phyloP scores from a whole-genome alignment of 768 basidiomycete species.

The Boletus tomentosulus region DNA sequence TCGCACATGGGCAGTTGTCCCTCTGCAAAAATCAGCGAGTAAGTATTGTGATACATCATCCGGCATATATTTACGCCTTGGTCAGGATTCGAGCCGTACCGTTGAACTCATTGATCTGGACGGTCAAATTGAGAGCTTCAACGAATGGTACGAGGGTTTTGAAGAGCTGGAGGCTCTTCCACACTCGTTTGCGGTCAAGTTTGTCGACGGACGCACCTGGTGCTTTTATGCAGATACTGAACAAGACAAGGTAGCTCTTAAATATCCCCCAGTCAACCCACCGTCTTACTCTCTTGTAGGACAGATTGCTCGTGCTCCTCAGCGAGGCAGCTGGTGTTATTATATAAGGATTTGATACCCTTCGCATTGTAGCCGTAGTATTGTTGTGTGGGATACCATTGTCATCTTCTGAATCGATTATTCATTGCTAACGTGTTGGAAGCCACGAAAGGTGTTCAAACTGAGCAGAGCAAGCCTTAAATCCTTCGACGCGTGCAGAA shows the following conservation, averaged over 20 bases:
- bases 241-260: constrained; percentile 51
- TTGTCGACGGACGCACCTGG: constrained; percentile 50
- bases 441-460: not conserved
- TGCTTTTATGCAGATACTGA: constrained; percentile 59
- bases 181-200: constrained; percentile 63
- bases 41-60: not conserved
- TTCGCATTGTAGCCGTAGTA: constrained; percentile 17
- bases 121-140: constrained; percentile 42
- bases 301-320: constrained; percentile 25
- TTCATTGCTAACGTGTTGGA: not conserved
- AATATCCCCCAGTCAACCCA: not conserved
- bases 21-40: constrained; percentile 55
- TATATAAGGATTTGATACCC: constrained; percentile 18
- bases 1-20: constrained; percentile 38
- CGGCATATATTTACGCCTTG: constrained; percentile 2
- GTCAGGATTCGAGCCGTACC: constrained; percentile 28
- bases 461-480: too few species aligned
- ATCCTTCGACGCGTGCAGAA: not conserved
- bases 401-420: constrained; percentile 6
- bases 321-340: constrained; percentile 30
- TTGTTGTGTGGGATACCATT: constrained; percentile 8
- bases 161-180: constrained; percentile 64
- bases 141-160: constrained; percentile 65
- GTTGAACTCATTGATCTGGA: constrained; percentile 41
- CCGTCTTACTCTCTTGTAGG: constrained; percentile 14